Base-by-base conservation (phyloP, 352 stramenopile genomes). In the Vaucheria bursata region DNA sequence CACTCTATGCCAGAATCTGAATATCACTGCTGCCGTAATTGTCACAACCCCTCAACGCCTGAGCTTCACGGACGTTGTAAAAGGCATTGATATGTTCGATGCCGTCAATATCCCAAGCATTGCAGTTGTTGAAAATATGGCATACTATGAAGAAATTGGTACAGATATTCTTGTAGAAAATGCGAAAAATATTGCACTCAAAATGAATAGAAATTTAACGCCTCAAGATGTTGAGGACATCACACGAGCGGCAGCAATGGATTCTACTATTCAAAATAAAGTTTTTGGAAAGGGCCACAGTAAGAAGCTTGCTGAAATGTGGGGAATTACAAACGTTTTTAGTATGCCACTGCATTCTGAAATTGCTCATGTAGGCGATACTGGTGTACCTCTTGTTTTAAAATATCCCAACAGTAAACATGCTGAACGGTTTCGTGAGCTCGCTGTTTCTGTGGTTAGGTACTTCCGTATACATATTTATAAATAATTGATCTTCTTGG, bases 71-170 rank as follows among this genome's bases (percentile, higher is more conserved):
- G 97, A 99, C 85, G 96, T 99, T 6, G 94, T 97, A 68, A 97
- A 98, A 81, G 96, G 96, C 70, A 96, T 99, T 59, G 86, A 95
- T 39, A 97, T 99, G 91, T 99, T 99, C 83, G 89, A 98, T 59
- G 91, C 95, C 36, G 88, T 99, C 29, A 97, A 98, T 88, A 93
- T 99, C 40, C 94, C 94, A 70, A 97, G 92, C 3, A 85, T 96
- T 1, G 95, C 94, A 7, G 89, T 99, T 7, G 97, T 99, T 1
- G 95, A 99, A 79, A 99, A 99, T 85, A 99, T 99, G 95, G 91
- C 94, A 25, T 98, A 97, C 77, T 98, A 95, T 74, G 89, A 95
- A 4, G 49, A 52, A 25, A 37, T 79, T 1, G 72, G 40, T 35
- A 40, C 3, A 2, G 65, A 35, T 35, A 40, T 12, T 6, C 12